Base-by-base conservation (phyloP, 371 early-diverging fungal genomes). In the Mortierella sp. region DNA sequence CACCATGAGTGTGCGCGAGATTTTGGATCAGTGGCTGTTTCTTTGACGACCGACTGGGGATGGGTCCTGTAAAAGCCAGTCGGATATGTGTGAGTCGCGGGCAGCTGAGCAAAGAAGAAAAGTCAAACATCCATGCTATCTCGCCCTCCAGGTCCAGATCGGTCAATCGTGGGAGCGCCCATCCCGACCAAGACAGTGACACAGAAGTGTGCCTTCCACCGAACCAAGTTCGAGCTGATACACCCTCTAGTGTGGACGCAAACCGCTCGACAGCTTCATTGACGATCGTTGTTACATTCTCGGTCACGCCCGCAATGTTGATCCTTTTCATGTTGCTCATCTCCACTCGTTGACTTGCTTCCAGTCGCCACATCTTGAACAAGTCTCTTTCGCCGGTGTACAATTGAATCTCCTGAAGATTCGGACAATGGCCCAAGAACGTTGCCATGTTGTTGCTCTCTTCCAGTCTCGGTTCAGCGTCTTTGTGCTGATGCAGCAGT, bases 71-170 rank as follows among this genome's bases (percentile, higher is more conserved):
- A 27, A 64, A 76, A 5, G 67, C 78, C 18, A 76, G 49, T 23
- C 71, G 70, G 21, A 76, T 31, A 3, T 63, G 62, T 14, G 41
- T 43, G 0, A 76, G 63, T 1, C 70, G 65, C 4, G 78, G 66
- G 34, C 78, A 70, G 16, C 34, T 50, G 16, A 62, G n/a, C 43
- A 76, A 24, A 0, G 71, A 70, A 4, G 43, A 26, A 59, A 64
- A 76, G n/a, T 70, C 67, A 66, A 76, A 76, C 28, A 64, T 76
- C 78, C 78, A 76, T 26, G 70, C 63, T 5, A 76, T 59, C 47
- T 70, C 78, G 1, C 78, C 78, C 23, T 76, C 71, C 42, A 76
- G 42, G 31, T 76, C 62, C 19, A 76, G 57, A 13, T 58, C 51
- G 3, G 55, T 51, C 52, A 76, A 46, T 14, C 53, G 63, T 13